These are phyloP conservation scores for Fusarium verrucosum DNA, from an alignment of 2,329 filamentous ascomycete genomes.

Conservation along the genomic window DNA sequence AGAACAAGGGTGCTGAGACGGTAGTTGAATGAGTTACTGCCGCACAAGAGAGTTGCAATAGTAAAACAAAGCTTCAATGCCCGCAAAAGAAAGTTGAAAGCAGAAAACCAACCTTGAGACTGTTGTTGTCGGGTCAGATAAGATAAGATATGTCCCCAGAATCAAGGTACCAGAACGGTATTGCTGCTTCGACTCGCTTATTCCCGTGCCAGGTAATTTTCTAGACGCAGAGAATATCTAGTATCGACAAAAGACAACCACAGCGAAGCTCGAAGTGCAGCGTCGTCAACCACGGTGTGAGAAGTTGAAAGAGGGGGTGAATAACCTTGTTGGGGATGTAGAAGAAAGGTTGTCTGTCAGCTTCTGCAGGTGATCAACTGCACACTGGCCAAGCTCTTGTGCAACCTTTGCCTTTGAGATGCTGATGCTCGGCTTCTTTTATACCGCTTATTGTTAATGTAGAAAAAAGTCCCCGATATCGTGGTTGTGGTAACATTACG, in stretches of 20 bases:
- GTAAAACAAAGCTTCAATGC: neutral
- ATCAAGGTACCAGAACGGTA: neutral
- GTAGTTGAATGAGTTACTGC: slow-evolving; percentile 16
- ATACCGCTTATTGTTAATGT: slow-evolving; percentile 3
- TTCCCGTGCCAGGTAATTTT: neutral
- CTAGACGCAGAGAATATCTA: neutral
- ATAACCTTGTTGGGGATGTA: no score
- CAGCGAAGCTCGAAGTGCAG: neutral
- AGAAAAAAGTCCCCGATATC: slow-evolving; percentile 8
- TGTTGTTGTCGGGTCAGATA: slow-evolving; percentile 10
- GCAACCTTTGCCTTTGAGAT: neutral
- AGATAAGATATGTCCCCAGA: slow-evolving; percentile 22
- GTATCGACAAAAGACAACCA: slow-evolving; percentile 2
- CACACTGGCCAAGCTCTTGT: neutral
- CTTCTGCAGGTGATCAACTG: slow-evolving; percentile 3
- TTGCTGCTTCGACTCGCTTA: slow-evolving; percentile 18
- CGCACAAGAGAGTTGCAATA: neutral
- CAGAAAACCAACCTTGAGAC: neutral
- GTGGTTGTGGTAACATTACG: slow-evolving; percentile 2
- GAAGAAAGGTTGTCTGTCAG: neutral
- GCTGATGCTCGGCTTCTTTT: slow-evolving; percentile 6
- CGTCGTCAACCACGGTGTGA: neutral
- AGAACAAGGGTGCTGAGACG: slow-evolving; percentile 10
- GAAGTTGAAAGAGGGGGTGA: slow-evolving; percentile 7
- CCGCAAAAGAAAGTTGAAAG: neutral